A percentile compares a stretch with the other conserved stretches of the same genome.
These are phyloP conservation scores for Macaranga tanarius DNA, from an alignment of 441 rosid genomes.

Conservation along the genomic window DNA sequence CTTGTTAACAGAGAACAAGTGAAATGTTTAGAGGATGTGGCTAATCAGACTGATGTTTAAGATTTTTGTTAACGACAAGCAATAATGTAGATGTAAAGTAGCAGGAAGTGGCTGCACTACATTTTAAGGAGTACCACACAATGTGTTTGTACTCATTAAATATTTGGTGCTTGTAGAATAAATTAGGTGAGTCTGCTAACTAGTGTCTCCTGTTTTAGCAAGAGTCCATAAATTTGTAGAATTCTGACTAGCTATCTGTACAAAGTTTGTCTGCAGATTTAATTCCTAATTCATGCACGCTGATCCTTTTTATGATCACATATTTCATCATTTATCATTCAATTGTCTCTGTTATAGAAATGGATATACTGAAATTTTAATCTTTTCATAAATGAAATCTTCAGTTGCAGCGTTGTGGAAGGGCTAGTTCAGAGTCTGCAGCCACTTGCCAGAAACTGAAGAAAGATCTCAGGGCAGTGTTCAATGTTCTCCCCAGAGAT, in stretches of 20 bases:
- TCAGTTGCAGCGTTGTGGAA: constrained; percentile 57
- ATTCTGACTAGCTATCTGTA: not conserved
- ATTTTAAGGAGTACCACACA: not conserved
- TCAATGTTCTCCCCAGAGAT: constrained; percentile 72
- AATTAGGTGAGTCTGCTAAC: not conserved
- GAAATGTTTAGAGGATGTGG: not conserved
- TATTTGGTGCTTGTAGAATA: not conserved
- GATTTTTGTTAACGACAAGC: not conserved
- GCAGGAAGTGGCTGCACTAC: not conserved
- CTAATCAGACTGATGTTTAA: not conserved
- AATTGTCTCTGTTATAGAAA: not conserved
- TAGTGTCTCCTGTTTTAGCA: not conserved
- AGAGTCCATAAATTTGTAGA: not conserved
- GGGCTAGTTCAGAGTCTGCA: constrained; percentile 40
- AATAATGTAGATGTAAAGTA: not conserved
- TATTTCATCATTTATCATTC: not conserved
- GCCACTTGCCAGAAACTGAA: constrained; percentile 64
- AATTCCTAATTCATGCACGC: not conserved
- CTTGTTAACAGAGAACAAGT: too few relatives aligned
- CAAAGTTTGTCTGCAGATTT: not conserved
- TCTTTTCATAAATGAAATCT: constrained; percentile 17
- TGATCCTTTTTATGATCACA: not conserved
- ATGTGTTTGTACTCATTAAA: not conserved
- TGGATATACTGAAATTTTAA: not conserved
- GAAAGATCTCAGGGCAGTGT: constrained; percentile 72